phyloP scores from a whole-genome alignment of 1,284 basidiomycete species.

The Neotropicomus parvogracilis region DNA sequence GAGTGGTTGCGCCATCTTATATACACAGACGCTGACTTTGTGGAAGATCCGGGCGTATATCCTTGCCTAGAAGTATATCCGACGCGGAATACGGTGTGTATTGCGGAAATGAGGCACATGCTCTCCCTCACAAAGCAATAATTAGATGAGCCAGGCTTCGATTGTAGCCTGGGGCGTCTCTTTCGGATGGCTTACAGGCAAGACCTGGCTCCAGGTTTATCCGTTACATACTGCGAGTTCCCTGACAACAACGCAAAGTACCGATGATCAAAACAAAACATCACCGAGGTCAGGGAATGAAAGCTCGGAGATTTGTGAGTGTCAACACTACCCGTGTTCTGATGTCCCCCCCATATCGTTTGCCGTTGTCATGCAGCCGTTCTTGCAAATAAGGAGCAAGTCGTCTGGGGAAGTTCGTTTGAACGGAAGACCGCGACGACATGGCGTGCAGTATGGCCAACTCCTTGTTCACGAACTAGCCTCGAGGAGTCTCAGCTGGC shows the following conservation, averaged over 20 bases:
- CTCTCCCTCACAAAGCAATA: slow-evolving; percentile 8
- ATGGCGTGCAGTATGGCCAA: slow-evolving; percentile 23
- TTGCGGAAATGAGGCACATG: background rate
- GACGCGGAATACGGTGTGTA: slow-evolving; percentile 11
- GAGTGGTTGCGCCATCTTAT: slow-evolving; percentile 11
- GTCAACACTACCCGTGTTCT: background rate
- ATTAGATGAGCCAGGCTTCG: slow-evolving; percentile 7
- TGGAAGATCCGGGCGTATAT: slow-evolving; percentile 40
- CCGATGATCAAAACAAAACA: background rate
- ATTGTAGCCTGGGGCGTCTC: slow-evolving; percentile 15
- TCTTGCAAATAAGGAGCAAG: background rate
- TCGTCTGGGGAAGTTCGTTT: slow-evolving; percentile 21
- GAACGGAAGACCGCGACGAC: slow-evolving; percentile 18
- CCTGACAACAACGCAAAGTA: background rate
- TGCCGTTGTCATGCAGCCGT: slow-evolving; percentile 1
- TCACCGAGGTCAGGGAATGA: background rate
- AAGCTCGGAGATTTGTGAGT: slow-evolving; percentile 7
- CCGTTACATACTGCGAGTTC: slow-evolving; percentile 15
- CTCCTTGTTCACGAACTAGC: background rate
- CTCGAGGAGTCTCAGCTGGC: background rate
- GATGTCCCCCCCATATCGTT: slow-evolving; percentile 2
- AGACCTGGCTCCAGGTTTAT: slow-evolving; percentile 24
- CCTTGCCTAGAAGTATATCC: slow-evolving; percentile 48
- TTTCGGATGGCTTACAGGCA: slow-evolving; percentile 23
- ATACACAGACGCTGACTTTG: slow-evolving; percentile 9